Evolutionary conservation across 2,329 filamentous ascomycete species (phyloP), one percentile per base, ranked within the genome.

Genomic region (Huntiella abstrusa): DNA sequence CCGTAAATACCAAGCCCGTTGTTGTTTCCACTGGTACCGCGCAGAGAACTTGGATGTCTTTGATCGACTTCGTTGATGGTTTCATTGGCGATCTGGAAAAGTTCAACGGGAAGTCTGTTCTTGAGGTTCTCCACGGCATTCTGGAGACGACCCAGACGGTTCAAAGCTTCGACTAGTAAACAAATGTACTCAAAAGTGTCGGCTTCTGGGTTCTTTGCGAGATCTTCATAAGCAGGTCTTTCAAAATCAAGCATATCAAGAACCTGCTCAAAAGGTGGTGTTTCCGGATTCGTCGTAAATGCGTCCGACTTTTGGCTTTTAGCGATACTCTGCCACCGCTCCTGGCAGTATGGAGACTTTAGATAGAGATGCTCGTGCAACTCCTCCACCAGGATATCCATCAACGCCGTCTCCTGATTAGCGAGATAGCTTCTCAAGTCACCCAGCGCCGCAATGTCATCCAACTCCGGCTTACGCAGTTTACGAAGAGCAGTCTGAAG

Each of bases 381-480:
- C 61, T 98, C 91, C 59, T 98, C 91, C n/a, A 96, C 78, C 47
- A 98, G 61, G 45, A 96, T 96, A 57, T 98, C 91, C 57, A 88
- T 88, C 52, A 98, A 65, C 0, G 84, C 75, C 22, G 80, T 83
- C 63, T 98, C 91, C 59, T 98, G 92, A 57, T 94, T 96, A 49
- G 78, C 78, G 49, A 98, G 75, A 57, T 96, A 96, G 55, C 77
- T 77, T 48, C 85, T 75, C 53, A 98, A 64, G 54, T 98, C 91
- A 48, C 75, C 78, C 55, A 98, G 66, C 5, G 86, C 88, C 1
- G 86, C 87, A 53, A 98, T 94, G 33, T 81, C 79, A 56, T 95
- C 87, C 58, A 98, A 73, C 54, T 94, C 88, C 1, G 86, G 85
- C 53, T 80, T 86, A 47, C 84, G 73, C 55, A 96, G 75, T 58